A percentile compares a stretch with the other conserved stretches of the same genome.
These are phyloP conservation scores for Zasmidium angulare DNA, from an alignment of 2,329 filamentous ascomycete genomes.

Conservation along the genomic window DNA sequence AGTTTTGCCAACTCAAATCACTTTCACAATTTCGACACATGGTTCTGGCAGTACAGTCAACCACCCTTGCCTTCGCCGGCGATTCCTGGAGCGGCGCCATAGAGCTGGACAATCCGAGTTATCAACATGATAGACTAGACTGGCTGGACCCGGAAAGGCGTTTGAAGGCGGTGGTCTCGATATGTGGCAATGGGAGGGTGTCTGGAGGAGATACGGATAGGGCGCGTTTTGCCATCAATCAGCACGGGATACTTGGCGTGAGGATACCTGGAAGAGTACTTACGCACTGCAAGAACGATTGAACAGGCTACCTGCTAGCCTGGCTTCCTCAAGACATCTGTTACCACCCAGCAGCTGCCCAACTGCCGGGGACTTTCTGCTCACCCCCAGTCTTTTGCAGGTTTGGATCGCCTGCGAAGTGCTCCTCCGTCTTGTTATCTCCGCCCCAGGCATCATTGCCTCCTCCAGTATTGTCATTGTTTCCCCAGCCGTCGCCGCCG, in stretches of 20 bases:
- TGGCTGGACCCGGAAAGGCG: not conserved
- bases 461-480: not conserved
- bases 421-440: slow-evolving; percentile 6
- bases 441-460: not conserved
- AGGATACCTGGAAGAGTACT: no score
- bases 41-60: slow-evolving; percentile 24
- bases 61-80: slow-evolving; percentile 18
- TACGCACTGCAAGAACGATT: no score
- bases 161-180: not conserved
- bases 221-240: no score
- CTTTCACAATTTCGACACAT: slow-evolving; percentile 26
- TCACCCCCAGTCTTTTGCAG: slow-evolving; percentile 9
- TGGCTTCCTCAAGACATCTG: no score
- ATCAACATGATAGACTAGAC: not conserved
- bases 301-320: no score
- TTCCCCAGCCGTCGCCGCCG: not conserved
- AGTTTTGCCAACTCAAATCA: slow-evolving; percentile 31
- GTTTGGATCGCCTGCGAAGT: slow-evolving; percentile 10
- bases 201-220: no score
- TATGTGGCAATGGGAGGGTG: no score
- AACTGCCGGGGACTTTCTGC: not conserved
- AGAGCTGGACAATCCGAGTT: not conserved
- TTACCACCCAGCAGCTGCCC: slow-evolving; percentile 6
- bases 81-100: slow-evolving; percentile 6
- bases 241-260: no score